Evolutionary conservation across 2,329 filamentous ascomycete genomes (phyloP).

Genomic region (Claviceps pazoutovae): DNA sequence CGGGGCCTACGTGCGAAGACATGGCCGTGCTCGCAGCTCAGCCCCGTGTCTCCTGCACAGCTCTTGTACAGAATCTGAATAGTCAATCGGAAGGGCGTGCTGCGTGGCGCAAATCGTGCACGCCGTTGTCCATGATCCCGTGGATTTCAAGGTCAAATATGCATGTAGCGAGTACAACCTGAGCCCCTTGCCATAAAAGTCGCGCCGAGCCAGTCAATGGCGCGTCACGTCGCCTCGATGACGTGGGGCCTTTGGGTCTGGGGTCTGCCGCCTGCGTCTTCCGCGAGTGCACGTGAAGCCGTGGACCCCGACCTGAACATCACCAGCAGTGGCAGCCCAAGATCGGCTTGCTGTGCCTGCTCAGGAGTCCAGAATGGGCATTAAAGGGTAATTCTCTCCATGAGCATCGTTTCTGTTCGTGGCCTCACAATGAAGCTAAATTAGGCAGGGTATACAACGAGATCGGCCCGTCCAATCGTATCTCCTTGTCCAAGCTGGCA

Average conservation of each 20-base stretch:
- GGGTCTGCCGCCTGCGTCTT: too few relatives aligned
- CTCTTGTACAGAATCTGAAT: too few relatives aligned
- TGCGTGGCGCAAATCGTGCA: too few relatives aligned
- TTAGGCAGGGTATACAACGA: constrained; percentile 68
- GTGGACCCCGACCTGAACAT: not conserved
- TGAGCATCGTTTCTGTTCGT: not conserved
- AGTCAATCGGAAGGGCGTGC: too few relatives aligned
- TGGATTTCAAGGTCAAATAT: not conserved
- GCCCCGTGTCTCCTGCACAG: not conserved
- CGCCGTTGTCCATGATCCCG: too few relatives aligned
- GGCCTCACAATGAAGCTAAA: not conserved
- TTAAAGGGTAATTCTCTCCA: constrained; percentile 39
- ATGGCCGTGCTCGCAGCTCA: constrained; percentile 17
- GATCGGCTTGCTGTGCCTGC: not conserved
- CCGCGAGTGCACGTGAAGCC: not conserved
- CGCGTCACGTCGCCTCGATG: constrained; percentile 14
- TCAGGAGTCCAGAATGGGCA: constrained; percentile 36
- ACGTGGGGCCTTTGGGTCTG: constrained; percentile 12
- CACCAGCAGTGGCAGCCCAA: not conserved
- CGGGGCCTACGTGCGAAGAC: constrained; percentile 29
- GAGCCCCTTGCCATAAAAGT: constrained; percentile 3
- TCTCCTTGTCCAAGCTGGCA: constrained; percentile 72
- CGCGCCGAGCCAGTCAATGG: constrained; percentile 16
- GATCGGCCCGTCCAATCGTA: constrained; percentile 65
- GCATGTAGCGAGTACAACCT: not conserved